A percentile compares a stretch with the other conserved stretches of the same genome.
These are phyloP conservation scores for Protostelium mycophagum DNA, from an alignment of 78 protist species.

Conservation along the genomic window DNA sequence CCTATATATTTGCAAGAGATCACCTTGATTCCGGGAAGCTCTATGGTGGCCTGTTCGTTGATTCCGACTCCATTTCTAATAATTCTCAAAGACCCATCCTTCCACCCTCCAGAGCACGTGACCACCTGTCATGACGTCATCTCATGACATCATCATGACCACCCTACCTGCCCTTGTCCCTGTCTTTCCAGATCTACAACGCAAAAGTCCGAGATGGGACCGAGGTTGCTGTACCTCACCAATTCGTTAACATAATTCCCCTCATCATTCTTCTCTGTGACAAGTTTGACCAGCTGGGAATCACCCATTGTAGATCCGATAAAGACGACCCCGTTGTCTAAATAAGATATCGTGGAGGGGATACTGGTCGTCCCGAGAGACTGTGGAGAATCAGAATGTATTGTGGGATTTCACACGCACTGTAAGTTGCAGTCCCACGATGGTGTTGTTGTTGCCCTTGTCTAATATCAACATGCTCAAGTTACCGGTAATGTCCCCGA, in stretches of 20 bases:
- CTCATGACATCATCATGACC: background rate
- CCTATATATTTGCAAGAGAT: no score
- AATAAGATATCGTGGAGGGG: slow-evolving; percentile 41
- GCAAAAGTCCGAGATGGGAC: slow-evolving; percentile 80
- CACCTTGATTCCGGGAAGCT: slow-evolving; percentile 80
- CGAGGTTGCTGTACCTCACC: slow-evolving; percentile 75
- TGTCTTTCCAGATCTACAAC: slow-evolving; percentile 80
- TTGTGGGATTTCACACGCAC: slow-evolving; percentile 48
- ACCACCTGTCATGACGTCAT: slow-evolving; percentile 46
- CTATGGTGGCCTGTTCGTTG: slow-evolving; percentile 78
- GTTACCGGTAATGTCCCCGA: background rate
- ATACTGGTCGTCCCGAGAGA: slow-evolving; percentile 51
- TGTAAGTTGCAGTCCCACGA: slow-evolving; percentile 50
- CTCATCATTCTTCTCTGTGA: slow-evolving; percentile 19
- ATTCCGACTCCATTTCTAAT: slow-evolving; percentile 90
- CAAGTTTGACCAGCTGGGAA: slow-evolving; percentile 66
- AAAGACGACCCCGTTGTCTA: slow-evolving; percentile 79
- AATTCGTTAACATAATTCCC: slow-evolving; percentile 6
- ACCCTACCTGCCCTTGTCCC: slow-evolving; percentile 72
- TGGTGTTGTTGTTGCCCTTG: background rate
- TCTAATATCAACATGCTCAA: background rate
- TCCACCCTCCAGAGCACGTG: slow-evolving; percentile 81
- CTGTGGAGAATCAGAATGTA: slow-evolving; percentile 24
- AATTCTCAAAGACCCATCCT: slow-evolving; percentile 84
- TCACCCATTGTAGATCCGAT: slow-evolving; percentile 78